Base-by-base conservation (phyloP, 108 stramenopile genomes). In the Tribonema minus region DNA sequence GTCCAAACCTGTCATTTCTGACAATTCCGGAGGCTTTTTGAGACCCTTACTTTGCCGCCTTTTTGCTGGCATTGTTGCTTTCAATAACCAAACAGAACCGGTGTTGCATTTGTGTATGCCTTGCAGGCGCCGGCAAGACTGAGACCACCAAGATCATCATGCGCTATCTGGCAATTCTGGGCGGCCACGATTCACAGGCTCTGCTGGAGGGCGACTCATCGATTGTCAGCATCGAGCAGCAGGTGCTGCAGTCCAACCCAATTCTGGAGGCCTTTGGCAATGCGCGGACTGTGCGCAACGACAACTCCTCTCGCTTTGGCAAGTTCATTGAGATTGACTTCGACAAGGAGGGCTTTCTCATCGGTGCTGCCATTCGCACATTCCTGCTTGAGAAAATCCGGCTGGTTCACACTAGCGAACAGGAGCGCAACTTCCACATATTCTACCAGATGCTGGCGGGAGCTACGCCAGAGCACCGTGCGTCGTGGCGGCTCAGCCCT, bases 311-410 rank as follows among this genome's bases (percentile, higher is more conserved):
- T 85, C 85, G 95, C 9, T 95, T 93, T 58, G 77, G 96, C 23
- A 97, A 97, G 67, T 95, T 94, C 81, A 95, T 95, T 70, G 91
- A 95, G 61, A 68, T 88, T 7, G 61, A 87, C 88, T 97, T 82
- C 88, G 70, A 65, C 35, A 71, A 71, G 35, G 67, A 71, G 27
- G 73, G 68, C 3, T 80, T 76, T 26, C 68, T 80, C 26, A 58
- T 80, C 26, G 75, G 79, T 5, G 73, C 75, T 7, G 75, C 26
- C 37, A 76, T 76, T 5, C 86, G 84, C 64, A 86, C 89, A 32
- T 99, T 97, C 74, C 86, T 99, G 20, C 84, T 99, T 7, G 98
- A 99, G 86, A 99, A 99, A 85, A 90, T 86, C 46, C 91, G 98
- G 28, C 93, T 99, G 31, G 93, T 94, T 15, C 76, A 85, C 38